These are phyloP conservation scores for Aureobasidium sp. DNA, from an alignment of 2,329 filamentous ascomycete genomes.

Conservation along the genomic window DNA sequence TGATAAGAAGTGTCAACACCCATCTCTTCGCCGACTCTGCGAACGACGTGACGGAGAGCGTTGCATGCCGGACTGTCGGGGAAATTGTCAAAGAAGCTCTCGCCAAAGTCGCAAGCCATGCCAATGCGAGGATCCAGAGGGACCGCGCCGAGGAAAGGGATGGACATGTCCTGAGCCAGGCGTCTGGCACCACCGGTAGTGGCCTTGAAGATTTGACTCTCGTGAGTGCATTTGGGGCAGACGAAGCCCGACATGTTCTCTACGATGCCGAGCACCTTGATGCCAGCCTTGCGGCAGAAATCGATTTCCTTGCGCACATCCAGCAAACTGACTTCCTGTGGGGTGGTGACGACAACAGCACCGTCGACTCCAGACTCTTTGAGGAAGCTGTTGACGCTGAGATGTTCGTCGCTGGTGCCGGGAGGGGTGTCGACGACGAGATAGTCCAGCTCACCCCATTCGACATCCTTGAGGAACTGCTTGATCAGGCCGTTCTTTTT, in stretches of 20 bases:
- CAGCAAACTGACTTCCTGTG: conserved; percentile 83
- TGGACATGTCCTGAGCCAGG: conserved; percentile 74
- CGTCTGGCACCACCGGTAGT: conserved; percentile 79
- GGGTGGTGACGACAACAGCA: conserved; percentile 86
- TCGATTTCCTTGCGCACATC: conserved; percentile 97
- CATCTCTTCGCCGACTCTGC: conserved; percentile 44
- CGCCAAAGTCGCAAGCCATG: conserved; percentile 93
- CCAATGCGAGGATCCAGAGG: conserved; percentile 89
- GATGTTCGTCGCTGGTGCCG: conserved; percentile 88
- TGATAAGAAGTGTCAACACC: conserved; percentile 18
- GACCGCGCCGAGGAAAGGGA: conserved; percentile 82
- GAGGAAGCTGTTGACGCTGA: conserved; percentile 85
- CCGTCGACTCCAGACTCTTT: conserved; percentile 89
- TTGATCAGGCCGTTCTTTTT: conserved; percentile 99
- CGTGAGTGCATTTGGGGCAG: conserved; percentile 79
- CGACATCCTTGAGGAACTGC: conserved; percentile 93
- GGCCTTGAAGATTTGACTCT: conserved; percentile 76
- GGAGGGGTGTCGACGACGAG: conserved; percentile 91
- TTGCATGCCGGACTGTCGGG: conserved; percentile 84
- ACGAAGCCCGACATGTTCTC: conserved; percentile 99
- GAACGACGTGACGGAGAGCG: conserved; percentile 74
- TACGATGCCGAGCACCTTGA: conserved; percentile 76
- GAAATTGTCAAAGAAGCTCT: conserved; percentile 92
- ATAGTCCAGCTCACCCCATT: conserved; percentile 93
- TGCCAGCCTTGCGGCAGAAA: conserved; percentile 91